Base-by-base conservation (phyloP, 768 basidiomycete genomes). In the Boletus sensibilis region DNA sequence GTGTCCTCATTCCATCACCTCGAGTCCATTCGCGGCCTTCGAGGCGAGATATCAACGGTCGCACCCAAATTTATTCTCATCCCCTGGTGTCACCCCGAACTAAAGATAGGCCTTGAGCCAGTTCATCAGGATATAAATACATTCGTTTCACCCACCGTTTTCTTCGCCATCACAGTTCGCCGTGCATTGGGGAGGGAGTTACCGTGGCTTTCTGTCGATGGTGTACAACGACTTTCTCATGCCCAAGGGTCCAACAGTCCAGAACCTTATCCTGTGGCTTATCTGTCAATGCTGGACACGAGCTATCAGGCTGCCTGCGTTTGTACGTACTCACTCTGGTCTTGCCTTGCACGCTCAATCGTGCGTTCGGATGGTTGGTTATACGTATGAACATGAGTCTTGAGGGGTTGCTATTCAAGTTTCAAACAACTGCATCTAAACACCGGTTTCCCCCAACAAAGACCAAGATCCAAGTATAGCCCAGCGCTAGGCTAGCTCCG, bases 241-340 rank as follows among this genome's bases (percentile, higher is more conserved):
- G 61, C 18, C 20, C 43, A 53, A 61, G 50, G 50, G 27, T 31
- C 42, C 38, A 44, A 29, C 42, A 42, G 45, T 27, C 51, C 21
- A 56, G 55, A 66, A 47, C 50, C 53, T 53, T 50, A 52, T 52
- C 35, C n/a, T 18, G 29, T 18, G 29, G 40, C 33, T 18, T 18
- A 8, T 53, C 53, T 27, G 23, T 39, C 48, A 35, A 14, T 37
- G n/a, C 40, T 27, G 12, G 7, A 33, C 56, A 43, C 35, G 39
- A 46, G 38, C 18, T 21, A 20, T 10, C 37, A 5, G 27, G 25
- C 45, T 25, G 48, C 33, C 39, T 34, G 21, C 52, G 13, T 12
- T 52, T 39, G 58, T 63, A 65, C 66, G 60, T 63, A 60, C 42
- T 40, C 14, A 1, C 18, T 46, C 43, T 13, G 10, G 37, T 40